Evolutionary conservation across 768 basidiomycete species (phyloP), one percentile per base, ranked within the genome.

Genomic region (Trametes punicea): DNA sequence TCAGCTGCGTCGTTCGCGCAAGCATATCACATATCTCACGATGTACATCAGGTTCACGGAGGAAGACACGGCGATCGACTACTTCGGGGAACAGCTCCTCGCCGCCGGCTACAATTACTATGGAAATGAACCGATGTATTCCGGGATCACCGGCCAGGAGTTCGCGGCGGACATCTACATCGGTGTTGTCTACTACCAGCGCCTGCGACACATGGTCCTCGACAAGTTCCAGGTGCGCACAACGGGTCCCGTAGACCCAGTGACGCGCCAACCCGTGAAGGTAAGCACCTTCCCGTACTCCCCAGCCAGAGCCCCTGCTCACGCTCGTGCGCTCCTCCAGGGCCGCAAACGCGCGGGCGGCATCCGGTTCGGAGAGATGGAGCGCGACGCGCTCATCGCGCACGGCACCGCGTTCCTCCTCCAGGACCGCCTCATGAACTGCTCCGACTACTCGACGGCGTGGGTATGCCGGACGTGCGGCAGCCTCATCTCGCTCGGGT

Each of bases 141-240:
- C 96, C 54, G 97, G 97, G 21, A 97, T 99, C 69, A 98, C 97
- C 6, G 97, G 97, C 15, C 83, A 98, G 72, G 97, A 99, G 74
- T 99, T 99, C 71, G 87, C 90, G 38, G 97, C 97, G 6, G 97
- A 99, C 70, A 99, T 99, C 67, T 99, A 98, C 73, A 82, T 98
- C 61, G 97, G 97, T 18, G 88, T 98, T 34, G 96, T 99, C 54
- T 99, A 98, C 75, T 99, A 99, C 72, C 97, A 99, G 69, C 88
- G 97, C 50, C 79, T 99, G 55, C 87, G 97, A 63, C 97, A 99
- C 80, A 98, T 99, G 97, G 97, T 99, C 55, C 80, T 96, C 61
- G 97, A 99, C 77, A 99, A 99, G 74, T 99, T 96, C 80, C 97
- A 99, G 76, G 97, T 99, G 23, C 87, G 97, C 62, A 99, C 97